Evolutionary conservation across 495 filamentous ascomycete genomes (phyloP).

Genomic region (Trichoderma orchidacearum): DNA sequence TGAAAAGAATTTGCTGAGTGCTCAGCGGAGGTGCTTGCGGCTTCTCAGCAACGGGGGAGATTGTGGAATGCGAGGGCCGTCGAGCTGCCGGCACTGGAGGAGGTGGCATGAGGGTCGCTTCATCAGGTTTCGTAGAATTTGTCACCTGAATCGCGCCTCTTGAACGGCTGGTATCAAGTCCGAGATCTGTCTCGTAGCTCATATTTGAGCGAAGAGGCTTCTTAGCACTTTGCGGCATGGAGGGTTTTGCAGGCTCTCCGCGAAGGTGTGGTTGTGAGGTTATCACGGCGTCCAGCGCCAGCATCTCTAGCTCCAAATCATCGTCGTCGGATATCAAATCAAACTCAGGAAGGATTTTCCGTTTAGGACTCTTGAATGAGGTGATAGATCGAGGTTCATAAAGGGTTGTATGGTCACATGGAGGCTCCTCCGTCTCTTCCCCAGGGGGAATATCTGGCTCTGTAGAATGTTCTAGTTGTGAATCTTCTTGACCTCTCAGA

Average conservation of each 20-base stretch:
- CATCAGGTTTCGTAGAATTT: background rate
- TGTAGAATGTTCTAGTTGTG: background rate
- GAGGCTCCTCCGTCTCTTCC: background rate
- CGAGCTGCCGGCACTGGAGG: background rate
- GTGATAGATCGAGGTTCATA: background rate
- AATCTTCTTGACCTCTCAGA: background rate
- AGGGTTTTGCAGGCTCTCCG: background rate
- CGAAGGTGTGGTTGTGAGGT: background rate
- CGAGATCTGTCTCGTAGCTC: background rate
- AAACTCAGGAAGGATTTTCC: background rate
- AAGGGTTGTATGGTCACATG: background rate
- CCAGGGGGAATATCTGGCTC: background rate
- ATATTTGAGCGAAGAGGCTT: background rate
- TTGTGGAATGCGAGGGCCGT: background rate
- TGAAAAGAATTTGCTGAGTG: constrained; percentile 31
- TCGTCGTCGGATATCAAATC: background rate
- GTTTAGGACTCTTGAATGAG: background rate
- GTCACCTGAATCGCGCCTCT: background rate
- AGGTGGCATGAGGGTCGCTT: background rate
- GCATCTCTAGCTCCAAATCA: background rate
- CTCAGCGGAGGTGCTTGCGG: constrained; percentile 14
- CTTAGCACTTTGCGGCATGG: background rate
- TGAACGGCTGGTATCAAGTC: background rate
- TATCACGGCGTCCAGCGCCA: background rate
- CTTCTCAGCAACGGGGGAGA: background rate